Evolutionary conservation across 1,284 basidiomycete species (phyloP).

Genomic region (Pascua guehoae): DNA sequence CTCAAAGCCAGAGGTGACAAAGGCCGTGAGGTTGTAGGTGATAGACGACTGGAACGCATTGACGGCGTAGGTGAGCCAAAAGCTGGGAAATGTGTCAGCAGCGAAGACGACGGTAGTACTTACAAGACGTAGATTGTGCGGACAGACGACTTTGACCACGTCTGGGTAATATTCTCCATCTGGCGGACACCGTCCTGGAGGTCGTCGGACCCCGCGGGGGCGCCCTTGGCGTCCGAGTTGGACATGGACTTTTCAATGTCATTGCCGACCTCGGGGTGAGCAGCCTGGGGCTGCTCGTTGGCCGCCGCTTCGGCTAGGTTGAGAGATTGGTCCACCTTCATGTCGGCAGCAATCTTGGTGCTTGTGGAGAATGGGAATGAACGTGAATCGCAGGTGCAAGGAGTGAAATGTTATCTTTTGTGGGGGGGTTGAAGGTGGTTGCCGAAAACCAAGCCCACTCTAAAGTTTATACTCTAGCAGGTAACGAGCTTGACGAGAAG

Average conservation of each 20-base stretch:
- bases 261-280: not conserved
- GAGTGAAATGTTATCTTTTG: no score
- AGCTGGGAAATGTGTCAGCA: conserved; percentile 20
- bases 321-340: conserved; percentile 9
- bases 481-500: no score
- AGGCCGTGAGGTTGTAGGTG: conserved; percentile 36
- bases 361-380: not conserved
- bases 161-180: conserved; percentile 33
- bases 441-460: no score
- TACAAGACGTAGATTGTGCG: conserved; percentile 30
- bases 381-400: not conserved
- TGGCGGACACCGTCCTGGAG: conserved; percentile 32
- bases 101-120: conserved; percentile 4
- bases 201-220: no score
- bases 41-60: conserved; percentile 41
- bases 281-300: not conserved
- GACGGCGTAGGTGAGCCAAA: conserved; percentile 38
- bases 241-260: not conserved
- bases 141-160: conserved; percentile 32
- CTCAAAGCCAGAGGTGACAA: conserved; percentile 30
- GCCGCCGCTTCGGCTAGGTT: conserved; percentile 4
- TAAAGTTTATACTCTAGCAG: no score
- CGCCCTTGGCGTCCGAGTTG: not conserved
- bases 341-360: not conserved
- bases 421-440: no score